Base-by-base conservation (phyloP, 179 eudicot genomes). In the Corrigiola litoralis region DNA sequence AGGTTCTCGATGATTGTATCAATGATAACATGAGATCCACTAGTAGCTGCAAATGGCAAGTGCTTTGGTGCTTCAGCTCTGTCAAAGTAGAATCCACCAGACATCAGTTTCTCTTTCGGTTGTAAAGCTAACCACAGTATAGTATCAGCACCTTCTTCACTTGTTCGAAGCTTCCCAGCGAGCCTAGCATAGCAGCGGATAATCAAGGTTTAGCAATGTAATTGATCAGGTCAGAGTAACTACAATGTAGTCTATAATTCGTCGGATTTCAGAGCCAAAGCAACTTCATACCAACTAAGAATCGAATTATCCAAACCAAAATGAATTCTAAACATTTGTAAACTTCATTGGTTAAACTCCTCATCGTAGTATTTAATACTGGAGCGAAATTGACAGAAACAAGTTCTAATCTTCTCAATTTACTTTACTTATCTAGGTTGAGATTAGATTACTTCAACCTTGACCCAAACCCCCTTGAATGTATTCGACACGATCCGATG, bases 71-170 rank as follows among this genome's bases (percentile, higher is more conserved):
- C 96, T 82, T 81, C 90, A 45, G 86, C 84, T 73, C 96, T 86
- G 55, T 92, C 96, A 70, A 92, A 92, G 75, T 92, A 89, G 59
- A 92, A 84, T 34, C 81, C 85, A 47, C 98, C 96, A 0, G 92
- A 57, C 10, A 61, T 70, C 62, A 92, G 57, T 66, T 82, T 89
- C 55, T 87, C 90, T 72, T 84, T 87, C 0, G 90, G 86, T 66
- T 85, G 90, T 49, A 80, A 72, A 65, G 95, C 92, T 68, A 92
- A 68, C 98, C 98, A 92, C 29, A 89, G 56, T 11, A 85, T 59
- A 0, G 96, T 92, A 48, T 92, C 98, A 4, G 98, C 98, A 32
- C 96, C 98, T 87, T 92, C 88, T 63, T 84, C 81, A 31, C 95
- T 82, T n/a, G 85, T 82, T 74, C 98, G 77, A 12, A 92, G 82